Evolutionary conservation across 2,329 filamentous ascomycete species (phyloP), one percentile per base, ranked within the genome.

Genomic region (Ceratocystis ficicola): DNA sequence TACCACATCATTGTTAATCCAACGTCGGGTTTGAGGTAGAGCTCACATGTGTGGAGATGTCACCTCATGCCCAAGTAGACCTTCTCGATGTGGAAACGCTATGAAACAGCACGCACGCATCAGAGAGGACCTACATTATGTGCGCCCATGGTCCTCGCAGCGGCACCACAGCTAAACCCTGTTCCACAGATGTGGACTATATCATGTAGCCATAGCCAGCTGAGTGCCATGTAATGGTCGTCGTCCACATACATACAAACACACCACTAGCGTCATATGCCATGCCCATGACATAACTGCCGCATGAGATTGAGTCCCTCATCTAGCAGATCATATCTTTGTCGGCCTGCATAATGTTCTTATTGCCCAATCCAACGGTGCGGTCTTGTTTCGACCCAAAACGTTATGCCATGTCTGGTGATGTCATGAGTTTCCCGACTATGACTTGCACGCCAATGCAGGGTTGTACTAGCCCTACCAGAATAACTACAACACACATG

Each of bases 371-470:
- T 59, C 25, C 55, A 15, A 59, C 55, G n/a, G 15, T 4, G 28
- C 15, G 17, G 55, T 32, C 55, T n/a, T 8, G 55, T 59, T 30
- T 32, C 5, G 22, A 8, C 55, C 55, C 15, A 59, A 59, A 17
- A 59, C 28, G 15, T 7, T n/a, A 59, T n/a, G 15, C n/a, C n/a
- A 59, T 59, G 55, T 59, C 55, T 28, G 55, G 28, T 59, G 55
- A 59, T 59, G 55, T 59, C 55, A 59, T 59, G 25, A 10, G n/a
- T 8, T 15, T 59, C 7, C n/a, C 22, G 6, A 30, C 28, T 30
- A 59, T 59, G 55, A 59, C 55, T 59, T 59, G 55, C 55, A 59
- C 32, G 17, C 30, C 5, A 59, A 59, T 59, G 55, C 30, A 59
- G 55, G 25, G 55, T 59, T 17, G 28, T 59, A 59, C 55, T 59